Conservation (phyloP, 2,329 filamentous ascomycete genomes). For the Xylaria sp. region DNA sequence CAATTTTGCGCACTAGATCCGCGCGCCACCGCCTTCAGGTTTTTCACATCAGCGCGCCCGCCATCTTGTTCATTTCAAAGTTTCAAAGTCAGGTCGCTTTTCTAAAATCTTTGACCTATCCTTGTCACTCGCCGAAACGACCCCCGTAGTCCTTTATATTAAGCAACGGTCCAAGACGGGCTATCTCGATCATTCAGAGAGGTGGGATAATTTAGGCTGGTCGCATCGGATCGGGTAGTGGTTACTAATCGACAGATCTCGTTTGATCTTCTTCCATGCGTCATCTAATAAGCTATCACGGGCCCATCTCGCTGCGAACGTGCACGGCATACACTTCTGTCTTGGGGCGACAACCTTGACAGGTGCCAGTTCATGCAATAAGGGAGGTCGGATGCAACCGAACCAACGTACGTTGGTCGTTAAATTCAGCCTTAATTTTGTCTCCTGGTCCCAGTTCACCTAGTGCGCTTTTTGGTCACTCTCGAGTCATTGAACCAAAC, state of each 20-base stretch:
- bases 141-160: background rate
- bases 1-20: conserved; percentile 1
- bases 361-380: conserved; percentile 23
- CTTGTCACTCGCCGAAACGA: background rate
- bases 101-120: background rate
- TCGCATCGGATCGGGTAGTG: conserved; percentile 12
- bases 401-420: background rate
- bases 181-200: conserved; percentile 2
- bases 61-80: background rate
- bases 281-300: conserved; percentile 23
- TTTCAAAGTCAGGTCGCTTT: background rate
- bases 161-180: background rate
- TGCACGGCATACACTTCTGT: background rate
- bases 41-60: background rate
- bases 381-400: conserved; percentile 20
- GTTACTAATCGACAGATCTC: conserved; percentile 4
- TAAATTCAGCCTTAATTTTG: conserved; percentile 7
- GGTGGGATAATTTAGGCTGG: conserved; percentile 22
- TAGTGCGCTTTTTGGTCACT: background rate
- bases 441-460: background rate
- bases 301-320: background rate
- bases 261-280: conserved; percentile 35
- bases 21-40: background rate
- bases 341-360: background rate
- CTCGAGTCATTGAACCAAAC: background rate